Base-by-base conservation (phyloP, 306 rosid species). In the Corylus americana region DNA sequence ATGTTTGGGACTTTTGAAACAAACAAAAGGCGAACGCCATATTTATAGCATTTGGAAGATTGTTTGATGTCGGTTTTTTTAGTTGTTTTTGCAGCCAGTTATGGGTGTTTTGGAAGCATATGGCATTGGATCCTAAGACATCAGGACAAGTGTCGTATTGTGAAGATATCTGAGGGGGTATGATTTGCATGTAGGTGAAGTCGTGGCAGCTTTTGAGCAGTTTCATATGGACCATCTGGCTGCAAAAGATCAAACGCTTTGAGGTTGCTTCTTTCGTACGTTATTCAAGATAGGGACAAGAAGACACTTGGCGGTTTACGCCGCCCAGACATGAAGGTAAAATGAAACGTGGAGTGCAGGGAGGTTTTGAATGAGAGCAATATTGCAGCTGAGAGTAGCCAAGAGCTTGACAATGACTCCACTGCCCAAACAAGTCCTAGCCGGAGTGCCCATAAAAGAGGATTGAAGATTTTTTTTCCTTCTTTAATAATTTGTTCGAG, bases 171-270 rank as follows among this genome's bases (percentile, higher is more conserved):
- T 2, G 22, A 63, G 70, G 44, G 44, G 9, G 11, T 50, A 39
- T 25, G 53, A 64, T 13, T 45, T 29, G 76, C 71, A 73, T 66
- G 82, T 73, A 73, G 75, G 77, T 39, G 47, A 53, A 9, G 35
- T 55, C 85, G 82, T 82, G 85, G 85, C 82, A 20, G 29, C 11
- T 17, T 73, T 47, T 14, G 73, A 44, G 72, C 10, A 20, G 0
- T 55, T 73, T 47, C 75, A 17, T 13, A 78, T 70, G 74, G 1
- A 5, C 49, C 3, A 29, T 51, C 51, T 17, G 77, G 63, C 66
- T 35, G 48, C 50, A 11, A 17, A 8, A 58, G 44, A 31, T 47
- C 8, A 1, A 4, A 55, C 22, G 73, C 42, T 11, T n/a, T n/a
- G 2, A 39, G 37, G 16, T 20, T 47, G 48, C 14, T n/a, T 57